Evolutionary conservation across 1,139 yeast species (phyloP).

Genomic region (Diutina scorzettiae): DNA sequence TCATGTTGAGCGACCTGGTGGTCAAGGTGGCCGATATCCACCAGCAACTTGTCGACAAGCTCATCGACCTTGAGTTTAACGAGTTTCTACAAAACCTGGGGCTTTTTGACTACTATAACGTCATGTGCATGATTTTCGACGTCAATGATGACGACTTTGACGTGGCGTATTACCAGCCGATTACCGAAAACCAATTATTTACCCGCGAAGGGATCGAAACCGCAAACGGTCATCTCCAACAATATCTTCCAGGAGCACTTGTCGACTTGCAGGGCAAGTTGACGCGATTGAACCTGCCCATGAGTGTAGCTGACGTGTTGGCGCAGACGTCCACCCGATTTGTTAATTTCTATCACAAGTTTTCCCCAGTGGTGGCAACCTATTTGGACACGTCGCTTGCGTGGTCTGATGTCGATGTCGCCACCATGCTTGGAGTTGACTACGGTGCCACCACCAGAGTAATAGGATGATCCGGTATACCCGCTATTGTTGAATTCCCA

Average conservation of each 20-base stretch:
- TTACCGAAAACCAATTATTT: slow-evolving; percentile 52
- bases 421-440: slow-evolving; percentile 57
- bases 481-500: too few species aligned
- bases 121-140: slow-evolving; percentile 63
- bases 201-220: slow-evolving; percentile 25
- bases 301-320: slow-evolving; percentile 43
- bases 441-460: too few species aligned
- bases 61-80: slow-evolving; percentile 31
- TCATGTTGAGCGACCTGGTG: slow-evolving; percentile 26
- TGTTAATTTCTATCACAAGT: slow-evolving; percentile 40
- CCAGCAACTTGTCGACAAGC: slow-evolving; percentile 18
- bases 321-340: slow-evolving; percentile 36
- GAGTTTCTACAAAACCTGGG: slow-evolving; percentile 37
- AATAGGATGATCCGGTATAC: too few species aligned
- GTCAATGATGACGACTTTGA: slow-evolving; percentile 41
- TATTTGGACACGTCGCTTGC: slow-evolving; percentile 26
- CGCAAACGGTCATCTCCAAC: slow-evolving; percentile 33
- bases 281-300: slow-evolving; percentile 50
- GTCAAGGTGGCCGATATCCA: slow-evolving; percentile 27
- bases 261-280: slow-evolving; percentile 49
- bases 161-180: slow-evolving; percentile 47
- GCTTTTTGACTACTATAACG: slow-evolving; percentile 43
- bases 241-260: slow-evolving; percentile 46
- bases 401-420: slow-evolving; percentile 49
- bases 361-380: slow-evolving; percentile 25